Evolutionary conservation across 306 rosid genomes (phyloP).

Genomic region (Lathyrus tuberosus): DNA sequence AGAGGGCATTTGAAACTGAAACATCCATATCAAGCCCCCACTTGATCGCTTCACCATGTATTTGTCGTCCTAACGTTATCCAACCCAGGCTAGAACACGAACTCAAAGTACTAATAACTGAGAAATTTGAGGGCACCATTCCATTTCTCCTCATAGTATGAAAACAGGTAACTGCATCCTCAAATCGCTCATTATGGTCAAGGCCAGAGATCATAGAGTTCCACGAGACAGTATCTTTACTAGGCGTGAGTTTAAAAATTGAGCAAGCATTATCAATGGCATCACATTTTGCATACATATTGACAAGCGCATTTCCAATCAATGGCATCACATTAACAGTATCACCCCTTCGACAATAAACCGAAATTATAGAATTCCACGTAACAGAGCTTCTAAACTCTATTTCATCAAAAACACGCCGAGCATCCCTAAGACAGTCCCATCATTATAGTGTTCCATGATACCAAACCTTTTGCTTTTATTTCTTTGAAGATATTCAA

Average conservation of each 20-base stretch:
- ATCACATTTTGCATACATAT: constrained; percentile 80
- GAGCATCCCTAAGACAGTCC: constrained; percentile 66
- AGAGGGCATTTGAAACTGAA: constrained; percentile 89
- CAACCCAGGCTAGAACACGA: constrained; percentile 83
- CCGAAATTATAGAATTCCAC: constrained; percentile 88
- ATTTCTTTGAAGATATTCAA: too few relatives aligned
- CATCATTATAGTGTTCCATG: too few relatives aligned
- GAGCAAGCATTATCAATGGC: constrained; percentile 62
- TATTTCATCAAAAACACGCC: constrained; percentile 60
- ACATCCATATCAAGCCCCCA: constrained; percentile 84
- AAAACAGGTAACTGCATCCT: constrained; percentile 68
- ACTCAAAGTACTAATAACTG: constrained; percentile 86
- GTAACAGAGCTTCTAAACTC: constrained; percentile 55
- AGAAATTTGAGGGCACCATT: constrained; percentile 72
- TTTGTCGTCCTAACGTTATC: constrained; percentile 68
- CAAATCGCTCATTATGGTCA: constrained; percentile 70
- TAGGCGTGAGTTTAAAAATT: constrained; percentile 60
- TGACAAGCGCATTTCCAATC: constrained; percentile 77
- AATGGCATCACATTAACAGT: constrained; percentile 61
- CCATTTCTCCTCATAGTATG: constrained; percentile 65
- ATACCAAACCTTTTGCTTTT: too few relatives aligned
- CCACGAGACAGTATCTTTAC: constrained; percentile 78
- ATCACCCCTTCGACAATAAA: constrained; percentile 71
- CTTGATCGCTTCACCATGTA: constrained; percentile 75
- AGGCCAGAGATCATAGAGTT: constrained; percentile 84